Percentiles rank a stretch among this genome's conserved stretches.
Conservation (phyloP, 805 yeast genomes). For the Clavispora carvajalis region DNA sequence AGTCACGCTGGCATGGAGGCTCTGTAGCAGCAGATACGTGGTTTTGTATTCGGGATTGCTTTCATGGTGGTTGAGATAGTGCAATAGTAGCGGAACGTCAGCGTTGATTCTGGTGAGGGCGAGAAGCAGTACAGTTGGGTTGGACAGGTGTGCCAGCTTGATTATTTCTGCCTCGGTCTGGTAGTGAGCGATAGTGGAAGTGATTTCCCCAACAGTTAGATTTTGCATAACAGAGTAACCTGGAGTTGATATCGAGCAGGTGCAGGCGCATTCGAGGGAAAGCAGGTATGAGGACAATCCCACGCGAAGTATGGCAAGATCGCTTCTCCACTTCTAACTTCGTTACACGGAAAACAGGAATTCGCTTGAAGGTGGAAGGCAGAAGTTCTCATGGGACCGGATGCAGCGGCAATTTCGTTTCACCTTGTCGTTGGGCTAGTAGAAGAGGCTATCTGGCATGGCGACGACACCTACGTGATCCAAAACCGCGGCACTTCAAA, state of each 20-base stretch:
- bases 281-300: too few species aligned
- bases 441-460: too few species aligned
- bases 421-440: too few species aligned
- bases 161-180: conserved; percentile 5
- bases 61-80: conserved; percentile 6
- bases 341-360: too few species aligned
- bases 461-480: too few species aligned
- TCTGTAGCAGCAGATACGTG: conserved; percentile 4
- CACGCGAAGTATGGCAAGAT: too few species aligned
- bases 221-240: background rate
- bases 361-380: too few species aligned
- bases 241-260: background rate
- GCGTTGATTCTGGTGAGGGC: conserved; percentile 9
- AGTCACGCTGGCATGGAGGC: conserved; percentile 7
- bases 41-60: conserved; percentile 4
- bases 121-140: conserved; percentile 10
- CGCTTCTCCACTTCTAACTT: too few species aligned
- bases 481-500: too few species aligned
- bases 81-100: conserved; percentile 15
- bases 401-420: too few species aligned
- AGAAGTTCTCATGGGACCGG: too few species aligned
- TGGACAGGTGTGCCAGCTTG: background rate
- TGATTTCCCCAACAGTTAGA: background rate
- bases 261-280: too few species aligned
- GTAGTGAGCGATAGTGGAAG: conserved; percentile 6